Conservation (phyloP, 148 eudicot species). For the Silene conica region DNA sequence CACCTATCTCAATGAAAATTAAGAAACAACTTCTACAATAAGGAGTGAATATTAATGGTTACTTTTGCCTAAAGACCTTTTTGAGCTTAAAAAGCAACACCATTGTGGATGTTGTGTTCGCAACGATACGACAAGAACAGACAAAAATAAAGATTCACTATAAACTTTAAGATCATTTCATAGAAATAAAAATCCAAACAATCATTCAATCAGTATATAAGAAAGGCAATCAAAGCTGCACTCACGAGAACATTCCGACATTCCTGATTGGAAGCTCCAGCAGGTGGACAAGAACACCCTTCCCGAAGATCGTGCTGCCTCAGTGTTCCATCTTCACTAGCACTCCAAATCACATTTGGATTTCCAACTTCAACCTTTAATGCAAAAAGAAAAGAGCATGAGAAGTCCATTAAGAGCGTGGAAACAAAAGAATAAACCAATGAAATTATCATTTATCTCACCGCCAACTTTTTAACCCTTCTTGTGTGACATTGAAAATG, state of each 20-base stretch:
- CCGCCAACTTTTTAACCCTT: slow-evolving; percentile 95
- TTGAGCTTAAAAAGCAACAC: too few relatives aligned
- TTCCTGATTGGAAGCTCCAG: slow-evolving; percentile 78
- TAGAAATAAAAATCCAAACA: neutral
- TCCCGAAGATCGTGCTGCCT: slow-evolving; percentile 98
- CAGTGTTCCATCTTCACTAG: slow-evolving; percentile 98
- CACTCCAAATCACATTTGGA: slow-evolving; percentile 97
- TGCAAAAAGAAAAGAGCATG: neutral
- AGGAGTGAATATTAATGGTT: too few relatives aligned
- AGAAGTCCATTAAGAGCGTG: neutral
- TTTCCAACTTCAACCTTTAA: slow-evolving; percentile 92
- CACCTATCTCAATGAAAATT: too few relatives aligned
- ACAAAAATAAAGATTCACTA: neutral
- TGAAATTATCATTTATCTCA: slow-evolving; percentile 28
- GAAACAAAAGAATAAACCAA: neutral
- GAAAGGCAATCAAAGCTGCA: slow-evolving; percentile 19
- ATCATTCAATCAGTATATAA: neutral
- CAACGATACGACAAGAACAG: neutral
- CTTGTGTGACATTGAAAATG: slow-evolving; percentile 85
- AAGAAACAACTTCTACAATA: too few relatives aligned
- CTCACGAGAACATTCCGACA: slow-evolving; percentile 92
- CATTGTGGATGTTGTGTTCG: neutral
- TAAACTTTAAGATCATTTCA: slow-evolving; percentile 4
- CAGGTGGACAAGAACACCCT: slow-evolving; percentile 82
- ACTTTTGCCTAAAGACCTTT: too few relatives aligned